Evolutionary conservation across 2,329 filamentous ascomycete genomes (phyloP), one percentile per base, ranked within the genome.

Genomic region (Xylariaceae sp.): DNA sequence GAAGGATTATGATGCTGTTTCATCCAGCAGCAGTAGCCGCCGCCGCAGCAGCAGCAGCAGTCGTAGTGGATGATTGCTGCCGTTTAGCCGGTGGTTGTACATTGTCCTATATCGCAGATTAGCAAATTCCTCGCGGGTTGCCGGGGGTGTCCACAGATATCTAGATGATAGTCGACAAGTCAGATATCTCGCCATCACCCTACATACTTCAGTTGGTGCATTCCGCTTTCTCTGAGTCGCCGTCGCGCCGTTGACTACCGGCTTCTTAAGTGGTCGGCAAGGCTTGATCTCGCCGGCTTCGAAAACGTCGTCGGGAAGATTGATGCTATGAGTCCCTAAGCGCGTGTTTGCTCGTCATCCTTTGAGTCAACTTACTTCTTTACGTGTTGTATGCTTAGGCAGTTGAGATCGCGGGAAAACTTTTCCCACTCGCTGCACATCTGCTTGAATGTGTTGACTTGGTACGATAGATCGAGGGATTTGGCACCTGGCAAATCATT

Each of bases 261-360:
- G 60, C 71, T 74, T 83, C 66, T 79, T 81, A 51, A 77, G 74
- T 12, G 79, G 77, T 56, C 77, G 80, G 11, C 71, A 67, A 4
- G 88, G 88, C 65, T 83, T 87, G 48, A 76, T 75, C 71, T 99
- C 94, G 65, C 89, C 89, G 29, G 85, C 75, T 47, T 85, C 80
- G 68, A 99, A 99, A 2, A 97, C 85, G 70, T 99, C 92, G 56
- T 89, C 85, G 31, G 94, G 94, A 30, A 99, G 80, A 67, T 91
- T 85, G 69, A 89, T 88, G 72, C 91, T 96, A 66, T 35, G 60
- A 43, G 51, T 51, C 37, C 19, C 43, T 62, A 43, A 63, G 62
- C 64, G 57, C 65, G 55, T 55, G 53, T 35, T 50, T 29, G 41
- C 50, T 29, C 44, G 4, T 8, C 41, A 30, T 6, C 35, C 9